Base-by-base conservation (phyloP, 495 filamentous ascomycete genomes). In the Filosporella fistucella region DNA sequence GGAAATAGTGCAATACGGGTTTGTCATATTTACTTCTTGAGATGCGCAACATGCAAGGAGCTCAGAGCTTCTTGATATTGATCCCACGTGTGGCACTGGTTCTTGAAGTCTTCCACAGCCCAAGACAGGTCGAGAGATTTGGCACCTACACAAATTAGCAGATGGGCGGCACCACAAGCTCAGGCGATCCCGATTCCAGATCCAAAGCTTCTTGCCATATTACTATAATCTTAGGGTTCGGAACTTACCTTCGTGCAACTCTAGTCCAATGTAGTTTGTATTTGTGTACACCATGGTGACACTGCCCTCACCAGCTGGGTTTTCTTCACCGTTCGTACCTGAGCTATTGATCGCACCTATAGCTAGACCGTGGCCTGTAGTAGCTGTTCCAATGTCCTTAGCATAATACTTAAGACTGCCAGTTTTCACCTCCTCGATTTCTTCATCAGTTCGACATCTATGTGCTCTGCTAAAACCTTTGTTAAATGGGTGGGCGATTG, bases 401-500 rank as follows among this genome's bases (percentile, higher is more conserved):
- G 68, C 36, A 22, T 71, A 40, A 33, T 81, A 88, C 34, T 79
- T 70, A 42, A 91, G 69, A 33, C 78, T 84, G 38, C 90, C 90
- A 53, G 77, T 74, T 42, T 84, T 78, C 1, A 90, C 83, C 38
- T 73, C 78, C 36, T 79, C 81, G 21, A 84, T 65, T 52, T 97
- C 81, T 24, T 81, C 62, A 23, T 91, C 85, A 34, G 68, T 81
- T 50, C 77, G 75, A 68, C 89, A 86, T 14, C 69, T 66, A 62
- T 96, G 89, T 0, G 80, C 69, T 49, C 93, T 77, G 42, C 93
- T 85, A 58, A 94, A 96, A 1, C 87, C 87, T 57, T 96, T 95
- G 49, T 87, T 91, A 70, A 91, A 98, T 0, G 91, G 89, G 51
- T 91, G 90, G 0, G 91, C 90, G 18, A 95, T 73, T 26, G 80